A percentile compares a stretch with the other conserved stretches of the same genome.
Evolutionary conservation across 2,329 filamentous ascomycete genomes (phyloP).

Genomic region (Trichoderma arundinaceum): DNA sequence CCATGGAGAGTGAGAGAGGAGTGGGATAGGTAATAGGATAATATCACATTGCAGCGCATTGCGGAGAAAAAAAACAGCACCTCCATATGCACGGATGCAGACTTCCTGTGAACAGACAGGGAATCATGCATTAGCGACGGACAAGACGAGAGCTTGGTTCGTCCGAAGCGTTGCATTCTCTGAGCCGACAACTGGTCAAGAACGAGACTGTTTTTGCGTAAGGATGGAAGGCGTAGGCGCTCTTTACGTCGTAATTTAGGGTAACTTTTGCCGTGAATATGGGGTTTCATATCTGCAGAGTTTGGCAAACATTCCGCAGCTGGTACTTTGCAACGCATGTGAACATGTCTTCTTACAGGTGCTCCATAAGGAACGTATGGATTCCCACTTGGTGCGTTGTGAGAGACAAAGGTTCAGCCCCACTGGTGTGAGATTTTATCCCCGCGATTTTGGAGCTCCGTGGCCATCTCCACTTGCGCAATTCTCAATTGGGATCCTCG

Average conservation of each 20-base stretch:
- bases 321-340: neutral
- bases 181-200: neutral
- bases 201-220: neutral
- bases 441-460: slow-evolving; percentile 21
- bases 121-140: slow-evolving; percentile 17
- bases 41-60: slow-evolving; percentile 11
- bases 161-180: neutral
- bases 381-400: too few relatives aligned
- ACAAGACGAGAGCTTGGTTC: neutral
- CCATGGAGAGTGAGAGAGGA: neutral
- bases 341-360: too few relatives aligned
- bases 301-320: neutral
- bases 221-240: neutral
- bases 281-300: neutral
- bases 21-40: neutral
- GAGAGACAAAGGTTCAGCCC: neutral
- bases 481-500: neutral
- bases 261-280: neutral
- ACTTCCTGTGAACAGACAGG: slow-evolving; percentile 3
- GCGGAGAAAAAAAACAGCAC: neutral
- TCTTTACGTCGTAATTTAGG: neutral
- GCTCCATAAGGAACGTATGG: too few relatives aligned
- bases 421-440: slow-evolving; percentile 23
- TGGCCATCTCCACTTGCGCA: slow-evolving; percentile 9
- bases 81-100: neutral